phyloP scores from a whole-genome alignment of 192 early-diverging fungal species.

The Phlyctochytrium planicorne region DNA sequence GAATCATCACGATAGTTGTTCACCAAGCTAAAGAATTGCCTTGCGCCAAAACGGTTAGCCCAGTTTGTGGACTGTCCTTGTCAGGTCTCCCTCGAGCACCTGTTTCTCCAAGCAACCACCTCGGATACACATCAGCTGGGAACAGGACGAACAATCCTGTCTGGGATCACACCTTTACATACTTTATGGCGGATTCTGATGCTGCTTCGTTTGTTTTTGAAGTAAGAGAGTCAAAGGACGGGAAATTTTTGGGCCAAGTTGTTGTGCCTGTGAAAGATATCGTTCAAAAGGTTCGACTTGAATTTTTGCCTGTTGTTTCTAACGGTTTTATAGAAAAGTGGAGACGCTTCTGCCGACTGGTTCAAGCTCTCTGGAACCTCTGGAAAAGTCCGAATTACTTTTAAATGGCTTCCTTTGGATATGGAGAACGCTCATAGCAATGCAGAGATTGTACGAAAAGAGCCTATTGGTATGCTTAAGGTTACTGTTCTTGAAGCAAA shows the following conservation, averaged over 20 bases:
- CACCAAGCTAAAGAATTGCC: constrained; percentile 47
- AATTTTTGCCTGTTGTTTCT: constrained; percentile 12
- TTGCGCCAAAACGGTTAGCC: constrained; percentile 40
- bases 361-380: constrained; percentile 48
- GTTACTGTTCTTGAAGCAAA: constrained; percentile 73
- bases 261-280: constrained; percentile 34
- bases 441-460: constrained; percentile 40
- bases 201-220: constrained; percentile 57
- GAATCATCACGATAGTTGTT: constrained; percentile 40
- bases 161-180: constrained; percentile 67
- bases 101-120: neutral
- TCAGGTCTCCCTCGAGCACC: constrained; percentile 14
- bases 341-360: constrained; percentile 56
- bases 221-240: constrained; percentile 65
- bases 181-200: constrained; percentile 72
- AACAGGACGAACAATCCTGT: constrained; percentile 77
- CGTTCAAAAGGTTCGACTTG: constrained; percentile 37
- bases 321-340: constrained; percentile 11
- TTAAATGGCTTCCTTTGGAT: constrained; percentile 81
- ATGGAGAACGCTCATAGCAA: constrained; percentile 60
- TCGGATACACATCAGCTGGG: constrained; percentile 56
- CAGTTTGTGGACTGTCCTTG: constrained; percentile 41
- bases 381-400: constrained; percentile 60
- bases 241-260: constrained; percentile 43
- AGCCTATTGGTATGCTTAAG: constrained; percentile 76